These are phyloP conservation scores for Talaromyces nanjingensis DNA, from an alignment of 495 filamentous ascomycete species.

Conservation along the genomic window DNA sequence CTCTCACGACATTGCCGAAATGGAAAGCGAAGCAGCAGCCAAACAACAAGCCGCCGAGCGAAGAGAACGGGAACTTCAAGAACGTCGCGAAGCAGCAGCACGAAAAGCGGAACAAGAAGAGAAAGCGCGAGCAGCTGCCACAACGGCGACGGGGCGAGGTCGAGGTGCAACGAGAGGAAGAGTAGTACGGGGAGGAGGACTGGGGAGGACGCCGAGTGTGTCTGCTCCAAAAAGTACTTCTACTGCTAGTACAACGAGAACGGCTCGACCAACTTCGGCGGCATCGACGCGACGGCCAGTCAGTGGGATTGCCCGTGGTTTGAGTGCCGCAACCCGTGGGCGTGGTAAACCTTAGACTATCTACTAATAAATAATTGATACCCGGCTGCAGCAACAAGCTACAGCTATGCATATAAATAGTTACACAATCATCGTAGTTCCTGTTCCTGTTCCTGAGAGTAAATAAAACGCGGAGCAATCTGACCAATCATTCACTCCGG, in stretches of 20 bases:
- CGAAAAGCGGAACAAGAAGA: slow-evolving; percentile 69
- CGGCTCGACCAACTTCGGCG: slow-evolving; percentile 24
- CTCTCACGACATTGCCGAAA: slow-evolving; percentile 71
- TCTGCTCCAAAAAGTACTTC: slow-evolving; percentile 17
- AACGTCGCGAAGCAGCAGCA: slow-evolving; percentile 62
- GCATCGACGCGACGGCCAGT: slow-evolving; percentile 37
- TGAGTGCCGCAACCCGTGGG: slow-evolving; percentile 32
- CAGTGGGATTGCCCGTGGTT: slow-evolving; percentile 45
- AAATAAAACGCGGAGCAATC: background rate
- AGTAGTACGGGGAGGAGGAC: slow-evolving; percentile 34
- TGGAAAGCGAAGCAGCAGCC: slow-evolving; percentile 66
- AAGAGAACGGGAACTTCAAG: slow-evolving; percentile 64
- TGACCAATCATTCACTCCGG: background rate
- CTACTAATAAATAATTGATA: background rate
- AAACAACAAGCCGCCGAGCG: slow-evolving; percentile 70
- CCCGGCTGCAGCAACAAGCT: background rate
- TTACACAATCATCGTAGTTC: background rate
- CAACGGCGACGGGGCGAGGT: slow-evolving; percentile 40
- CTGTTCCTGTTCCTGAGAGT: background rate
- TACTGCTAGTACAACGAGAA: slow-evolving; percentile 24
- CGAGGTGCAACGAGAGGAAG: slow-evolving; percentile 39
- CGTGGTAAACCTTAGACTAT: slow-evolving; percentile 24
- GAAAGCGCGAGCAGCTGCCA: slow-evolving; percentile 39
- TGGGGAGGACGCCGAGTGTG: slow-evolving; percentile 39
- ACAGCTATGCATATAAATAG: background rate